Conservation (phyloP, 2,329 filamentous ascomycete genomes). For the Pseudogymnoascus sp. region DNA sequence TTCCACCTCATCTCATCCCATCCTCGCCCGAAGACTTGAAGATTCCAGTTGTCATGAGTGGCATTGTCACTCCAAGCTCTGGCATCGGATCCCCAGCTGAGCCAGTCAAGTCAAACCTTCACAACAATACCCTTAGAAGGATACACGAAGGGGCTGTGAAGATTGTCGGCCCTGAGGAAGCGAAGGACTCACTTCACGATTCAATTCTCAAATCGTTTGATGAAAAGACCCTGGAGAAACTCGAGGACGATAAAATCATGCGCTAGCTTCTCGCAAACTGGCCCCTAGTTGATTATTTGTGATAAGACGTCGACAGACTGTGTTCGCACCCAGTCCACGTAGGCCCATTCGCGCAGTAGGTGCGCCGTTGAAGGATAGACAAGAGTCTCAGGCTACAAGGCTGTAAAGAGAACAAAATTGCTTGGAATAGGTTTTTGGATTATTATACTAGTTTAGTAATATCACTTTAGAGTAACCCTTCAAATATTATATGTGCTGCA, state of each 20-base stretch:
- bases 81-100: constrained; percentile 21
- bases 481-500: not conserved
- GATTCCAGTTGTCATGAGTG: constrained; percentile 63
- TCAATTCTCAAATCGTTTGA: not conserved
- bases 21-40: constrained; percentile 74
- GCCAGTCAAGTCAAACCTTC: constrained; percentile 10
- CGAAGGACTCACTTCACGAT: constrained; percentile 2
- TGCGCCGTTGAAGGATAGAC: not conserved
- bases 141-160: not conserved
- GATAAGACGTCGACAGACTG: not conserved
- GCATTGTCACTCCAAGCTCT: constrained; percentile 28
- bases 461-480: not conserved
- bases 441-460: not conserved
- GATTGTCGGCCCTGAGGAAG: not conserved
- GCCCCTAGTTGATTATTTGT: not conserved
- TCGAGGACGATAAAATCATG: not conserved
- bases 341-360: not conserved
- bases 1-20: constrained; percentile 59
- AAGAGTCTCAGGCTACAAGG: not conserved
- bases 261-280: not conserved
- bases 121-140: not conserved
- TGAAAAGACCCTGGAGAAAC: not conserved
- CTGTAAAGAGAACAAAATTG: not conserved
- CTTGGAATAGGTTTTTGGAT: not conserved
- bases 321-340: not conserved